A percentile compares a stretch with the other conserved stretches of the same genome.
Conservation (phyloP, 768 basidiomycete species). For the Bullera alba region DNA sequence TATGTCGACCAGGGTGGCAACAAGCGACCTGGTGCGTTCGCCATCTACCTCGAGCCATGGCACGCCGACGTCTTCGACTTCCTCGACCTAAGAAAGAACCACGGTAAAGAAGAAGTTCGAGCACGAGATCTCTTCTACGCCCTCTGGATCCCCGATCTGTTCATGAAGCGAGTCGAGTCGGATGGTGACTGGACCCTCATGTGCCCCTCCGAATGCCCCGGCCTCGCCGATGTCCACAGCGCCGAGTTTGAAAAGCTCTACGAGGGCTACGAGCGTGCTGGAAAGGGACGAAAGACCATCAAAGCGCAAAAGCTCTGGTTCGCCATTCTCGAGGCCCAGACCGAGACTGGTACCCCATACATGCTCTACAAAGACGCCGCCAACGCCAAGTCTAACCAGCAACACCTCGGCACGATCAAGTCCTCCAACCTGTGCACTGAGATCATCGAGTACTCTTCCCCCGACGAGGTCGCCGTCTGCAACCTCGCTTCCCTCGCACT, state of each 20-base stretch:
- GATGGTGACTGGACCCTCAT: conserved; percentile 90
- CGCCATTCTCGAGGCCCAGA: conserved; percentile 89
- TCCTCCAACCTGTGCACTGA: conserved; percentile 98
- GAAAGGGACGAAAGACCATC: conserved; percentile 62
- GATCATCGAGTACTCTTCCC: conserved; percentile 95
- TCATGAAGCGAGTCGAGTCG: conserved; percentile 94
- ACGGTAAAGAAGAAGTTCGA: conserved; percentile 94
- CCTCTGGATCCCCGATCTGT: conserved; percentile 94
- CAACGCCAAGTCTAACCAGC: conserved; percentile 96
- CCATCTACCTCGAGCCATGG: conserved; percentile 97
- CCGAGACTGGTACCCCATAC: conserved; percentile 98
- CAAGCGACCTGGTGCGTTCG: conserved; percentile 97
- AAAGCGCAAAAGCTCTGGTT: conserved; percentile 99
- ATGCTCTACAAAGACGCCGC: conserved; percentile 98
- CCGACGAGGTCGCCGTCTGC: conserved; percentile 96
- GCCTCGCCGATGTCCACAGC: conserved; percentile 77
- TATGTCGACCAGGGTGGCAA: conserved; percentile 99
- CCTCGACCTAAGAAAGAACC: conserved; percentile 95
- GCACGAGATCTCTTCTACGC: conserved; percentile 97
- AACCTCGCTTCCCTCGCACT: conserved; percentile 95
- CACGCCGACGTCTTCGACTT: conserved; percentile 96
- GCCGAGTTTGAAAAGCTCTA: conserved; percentile 67
- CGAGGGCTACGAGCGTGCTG: conserved; percentile 81
- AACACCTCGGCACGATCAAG: conserved; percentile 98
- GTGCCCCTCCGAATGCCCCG: conserved; percentile 94